Base-by-base conservation (phyloP, 2,329 filamentous ascomycete genomes). In the Aspergillus udagawae region DNA sequence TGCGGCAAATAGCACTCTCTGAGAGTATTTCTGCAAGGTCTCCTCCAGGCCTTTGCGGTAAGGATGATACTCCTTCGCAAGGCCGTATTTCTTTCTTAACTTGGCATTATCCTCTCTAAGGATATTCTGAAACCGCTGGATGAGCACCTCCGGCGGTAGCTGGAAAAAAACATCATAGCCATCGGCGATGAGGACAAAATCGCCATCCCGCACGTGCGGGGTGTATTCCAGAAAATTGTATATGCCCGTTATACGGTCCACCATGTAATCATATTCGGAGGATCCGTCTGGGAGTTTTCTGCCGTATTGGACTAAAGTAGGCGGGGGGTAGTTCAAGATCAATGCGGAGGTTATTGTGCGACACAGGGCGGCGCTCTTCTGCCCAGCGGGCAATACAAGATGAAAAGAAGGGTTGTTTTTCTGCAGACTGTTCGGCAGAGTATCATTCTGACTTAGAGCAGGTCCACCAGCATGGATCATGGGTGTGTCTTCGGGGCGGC, bases 141-240 rank as follows among this genome's bases (percentile, higher is more conserved):
- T 80, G 61, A 89, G 73, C 21, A 88, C 77, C 45, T 86, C 82
- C 2, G 84, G 81, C 0, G 86, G 85, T 2, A 89, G 75, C 68
- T 90, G 87, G 58, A 88, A 84, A 74, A 85, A 84, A 1, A 85
- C 78, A 57, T 89, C 84, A 67, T 84, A 81, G 1, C 82, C 85
- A 67, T 89, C 86, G 5, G 86, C 78, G 49, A 89, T 77, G 56
- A 89, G 72, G 7, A 88, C 80, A 28, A 90, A 71, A 67, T 90
- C 87, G 21, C 83, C 76, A 56, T 86, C 78, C 25, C 77, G 73
- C 20, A 83, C 76, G n/a, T 77, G 67, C 38, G 77, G 77, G 29
- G 72, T 74, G 51, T 77, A 74, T 12, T 76, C 73, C 28, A 86
- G 70, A 56, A 81, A 84, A 8, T 77, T 70, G 55, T 79, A 69